These are phyloP conservation scores for Gymnopilus junonius DNA, from an alignment of 768 basidiomycete species.

Conservation along the genomic window DNA sequence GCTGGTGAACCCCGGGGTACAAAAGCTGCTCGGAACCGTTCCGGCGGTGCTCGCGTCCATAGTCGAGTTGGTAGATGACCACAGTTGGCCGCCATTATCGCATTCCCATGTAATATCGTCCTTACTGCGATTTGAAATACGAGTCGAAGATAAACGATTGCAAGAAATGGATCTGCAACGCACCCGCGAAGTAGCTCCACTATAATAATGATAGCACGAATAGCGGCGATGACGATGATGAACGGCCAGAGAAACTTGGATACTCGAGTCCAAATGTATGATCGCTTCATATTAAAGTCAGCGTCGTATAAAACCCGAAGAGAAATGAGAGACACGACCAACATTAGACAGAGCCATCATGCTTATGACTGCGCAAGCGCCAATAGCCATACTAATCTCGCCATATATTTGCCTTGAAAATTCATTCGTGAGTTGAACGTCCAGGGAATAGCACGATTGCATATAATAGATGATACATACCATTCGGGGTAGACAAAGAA, in stretches of 20 bases:
- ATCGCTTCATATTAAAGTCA: conserved; percentile 48
- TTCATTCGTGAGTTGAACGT: not conserved
- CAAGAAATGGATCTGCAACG: conserved; percentile 16
- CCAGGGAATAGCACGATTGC: not conserved
- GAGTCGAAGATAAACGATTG: not conserved
- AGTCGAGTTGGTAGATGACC: conserved; percentile 49
- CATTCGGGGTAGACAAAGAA: conserved; percentile 75
- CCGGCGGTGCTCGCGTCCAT: conserved; percentile 37
- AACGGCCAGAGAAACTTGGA: conserved; percentile 74
- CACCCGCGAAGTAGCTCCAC: conserved; percentile 73
- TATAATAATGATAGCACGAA: conserved; percentile 75
- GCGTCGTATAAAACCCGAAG: conserved; percentile 17
- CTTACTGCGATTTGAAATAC: conserved; percentile 45
- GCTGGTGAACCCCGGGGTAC: conserved; percentile 59
- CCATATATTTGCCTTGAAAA: conserved; percentile 73
- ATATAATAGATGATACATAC: conserved; percentile 33
- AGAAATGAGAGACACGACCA: conserved; percentile 30
- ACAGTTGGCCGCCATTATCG: conserved; percentile 68
- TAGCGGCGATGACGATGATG: conserved; percentile 62
- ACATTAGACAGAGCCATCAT: conserved; percentile 69
- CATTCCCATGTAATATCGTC: conserved; percentile 77
- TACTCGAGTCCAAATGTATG: conserved; percentile 69
- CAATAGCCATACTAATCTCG: conserved; percentile 62
- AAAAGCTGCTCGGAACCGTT: conserved; percentile 58
- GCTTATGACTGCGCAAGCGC: conserved; percentile 51